A percentile compares a stretch with the other conserved stretches of the same genome.
These are phyloP conservation scores for Blastocystis sp. DNA, from an alignment of 352 stramenopile genomes.

Conservation along the genomic window DNA sequence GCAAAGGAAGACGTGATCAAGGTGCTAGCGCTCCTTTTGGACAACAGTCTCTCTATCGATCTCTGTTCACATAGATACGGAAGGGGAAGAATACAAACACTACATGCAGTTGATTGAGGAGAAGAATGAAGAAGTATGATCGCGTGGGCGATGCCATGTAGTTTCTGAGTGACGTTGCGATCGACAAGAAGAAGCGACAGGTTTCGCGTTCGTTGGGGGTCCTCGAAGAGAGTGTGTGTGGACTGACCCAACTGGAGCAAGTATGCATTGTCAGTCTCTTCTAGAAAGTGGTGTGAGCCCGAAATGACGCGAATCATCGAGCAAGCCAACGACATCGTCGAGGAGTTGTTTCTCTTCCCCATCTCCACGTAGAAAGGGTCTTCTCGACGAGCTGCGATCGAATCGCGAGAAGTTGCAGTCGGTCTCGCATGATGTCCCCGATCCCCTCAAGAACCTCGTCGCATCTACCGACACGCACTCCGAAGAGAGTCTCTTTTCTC, in stretches of 20 bases:
- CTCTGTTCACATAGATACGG: too few relatives aligned
- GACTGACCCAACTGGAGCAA: background rate
- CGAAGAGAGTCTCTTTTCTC: too few relatives aligned
- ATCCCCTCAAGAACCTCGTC: too few relatives aligned
- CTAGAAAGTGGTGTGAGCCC: background rate
- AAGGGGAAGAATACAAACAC: background rate
- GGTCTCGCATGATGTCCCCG: too few relatives aligned
- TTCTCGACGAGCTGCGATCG: too few relatives aligned
- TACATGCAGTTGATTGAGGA: background rate
- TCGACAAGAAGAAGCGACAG: conserved; percentile 8
- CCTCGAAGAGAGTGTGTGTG: background rate
- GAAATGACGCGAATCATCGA: too few relatives aligned
- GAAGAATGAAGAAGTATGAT: background rate
- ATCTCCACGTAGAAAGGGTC: too few relatives aligned
- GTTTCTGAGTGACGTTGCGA: background rate
- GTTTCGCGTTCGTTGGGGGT: background rate
- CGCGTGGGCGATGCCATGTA: background rate
- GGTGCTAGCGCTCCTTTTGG: background rate
- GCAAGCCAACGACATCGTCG: too few relatives aligned
- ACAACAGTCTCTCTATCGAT: too few relatives aligned
- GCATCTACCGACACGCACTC: too few relatives aligned
- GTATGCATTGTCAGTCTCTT: background rate
- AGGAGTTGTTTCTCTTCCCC: too few relatives aligned
- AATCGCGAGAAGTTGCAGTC: too few relatives aligned
- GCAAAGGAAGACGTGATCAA: background rate